These are phyloP conservation scores for Tanacetum coccineum DNA, from an alignment of 129 eudicot species.

Conservation along the genomic window DNA sequence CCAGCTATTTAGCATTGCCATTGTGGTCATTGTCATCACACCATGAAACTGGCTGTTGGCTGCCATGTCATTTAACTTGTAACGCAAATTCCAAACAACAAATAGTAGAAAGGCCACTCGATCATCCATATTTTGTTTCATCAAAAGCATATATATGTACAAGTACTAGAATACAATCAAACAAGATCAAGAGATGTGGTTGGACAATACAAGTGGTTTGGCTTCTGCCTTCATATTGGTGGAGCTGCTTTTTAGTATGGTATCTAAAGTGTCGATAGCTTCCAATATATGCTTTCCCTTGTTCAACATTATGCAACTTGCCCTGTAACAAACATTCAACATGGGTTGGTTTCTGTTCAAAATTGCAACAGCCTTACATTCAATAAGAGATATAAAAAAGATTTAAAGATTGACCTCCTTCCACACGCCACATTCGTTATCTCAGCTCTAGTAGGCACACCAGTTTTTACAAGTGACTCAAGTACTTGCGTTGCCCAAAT, in stretches of 20 bases:
- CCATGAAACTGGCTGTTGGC: too few relatives aligned
- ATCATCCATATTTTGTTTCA: not conserved
- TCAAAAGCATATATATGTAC: not conserved
- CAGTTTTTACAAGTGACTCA: constrained; percentile 65
- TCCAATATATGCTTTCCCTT: too few relatives aligned
- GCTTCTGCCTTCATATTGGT: too few relatives aligned
- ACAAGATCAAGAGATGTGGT: constrained; percentile 25
- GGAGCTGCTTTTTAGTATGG: too few relatives aligned
- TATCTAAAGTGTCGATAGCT: too few relatives aligned
- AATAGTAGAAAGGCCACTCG: not conserved
- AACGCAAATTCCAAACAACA: too few relatives aligned
- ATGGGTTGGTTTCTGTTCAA: not conserved
- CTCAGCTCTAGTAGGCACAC: constrained; percentile 80
- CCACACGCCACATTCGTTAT: too few relatives aligned
- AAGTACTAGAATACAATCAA: not conserved
- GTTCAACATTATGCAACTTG: constrained; percentile 77
- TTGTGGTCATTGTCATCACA: not conserved
- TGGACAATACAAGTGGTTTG: too few relatives aligned
- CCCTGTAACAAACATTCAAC: constrained; percentile 37
- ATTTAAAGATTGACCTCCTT: too few relatives aligned
- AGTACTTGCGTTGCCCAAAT: constrained; percentile 79
- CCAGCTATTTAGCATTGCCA: not conserved
- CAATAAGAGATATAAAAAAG: too few relatives aligned
- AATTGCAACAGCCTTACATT: not conserved
- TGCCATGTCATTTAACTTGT: not conserved